These are phyloP conservation scores for Fusarium tjaetaba DNA, from an alignment of 2,329 filamentous ascomycete genomes.

Conservation along the genomic window DNA sequence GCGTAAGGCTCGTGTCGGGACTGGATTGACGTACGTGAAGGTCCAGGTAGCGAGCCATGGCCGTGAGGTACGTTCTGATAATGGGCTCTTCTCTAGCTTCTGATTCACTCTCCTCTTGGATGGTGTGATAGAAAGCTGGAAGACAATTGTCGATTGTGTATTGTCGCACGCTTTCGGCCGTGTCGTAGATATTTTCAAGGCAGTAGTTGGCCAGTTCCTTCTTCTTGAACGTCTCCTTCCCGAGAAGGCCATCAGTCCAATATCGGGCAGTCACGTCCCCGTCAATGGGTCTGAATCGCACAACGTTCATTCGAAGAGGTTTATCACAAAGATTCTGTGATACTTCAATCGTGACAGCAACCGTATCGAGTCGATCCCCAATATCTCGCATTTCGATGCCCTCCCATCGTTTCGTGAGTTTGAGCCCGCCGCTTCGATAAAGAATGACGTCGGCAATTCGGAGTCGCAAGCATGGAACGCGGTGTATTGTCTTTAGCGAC, in stretches of 20 bases:
- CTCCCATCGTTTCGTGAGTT: constrained; percentile 56
- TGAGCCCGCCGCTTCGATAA: constrained; percentile 56
- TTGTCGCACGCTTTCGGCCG: constrained; percentile 46
- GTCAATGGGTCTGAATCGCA: constrained; percentile 51
- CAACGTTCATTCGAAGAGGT: constrained; percentile 53
- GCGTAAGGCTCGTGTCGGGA: neutral
- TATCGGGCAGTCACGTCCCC: constrained; percentile 53
- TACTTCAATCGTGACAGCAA: constrained; percentile 50
- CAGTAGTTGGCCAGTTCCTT: constrained; percentile 53
- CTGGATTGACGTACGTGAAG: constrained; percentile 33
- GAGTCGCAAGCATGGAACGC: constrained; percentile 55
- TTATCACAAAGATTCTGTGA: constrained; percentile 50
- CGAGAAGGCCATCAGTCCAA: constrained; percentile 48
- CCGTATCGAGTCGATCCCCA: constrained; percentile 45
- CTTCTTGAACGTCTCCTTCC: constrained; percentile 40
- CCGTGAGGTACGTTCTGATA: constrained; percentile 35
- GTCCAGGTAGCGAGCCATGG: constrained; percentile 33
- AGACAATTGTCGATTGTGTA: constrained; percentile 50
- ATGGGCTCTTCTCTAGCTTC: constrained; percentile 20
- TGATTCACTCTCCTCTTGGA: constrained; percentile 31
- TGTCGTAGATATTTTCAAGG: constrained; percentile 50
- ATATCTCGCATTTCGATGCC: constrained; percentile 55
- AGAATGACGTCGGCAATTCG: constrained; percentile 55
- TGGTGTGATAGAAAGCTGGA: constrained; percentile 32
- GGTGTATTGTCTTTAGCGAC: constrained; percentile 60